Evolutionary conservation across 2,329 filamentous ascomycete species (phyloP), one percentile per base, ranked within the genome.

Genomic region (Fusarium sp.): DNA sequence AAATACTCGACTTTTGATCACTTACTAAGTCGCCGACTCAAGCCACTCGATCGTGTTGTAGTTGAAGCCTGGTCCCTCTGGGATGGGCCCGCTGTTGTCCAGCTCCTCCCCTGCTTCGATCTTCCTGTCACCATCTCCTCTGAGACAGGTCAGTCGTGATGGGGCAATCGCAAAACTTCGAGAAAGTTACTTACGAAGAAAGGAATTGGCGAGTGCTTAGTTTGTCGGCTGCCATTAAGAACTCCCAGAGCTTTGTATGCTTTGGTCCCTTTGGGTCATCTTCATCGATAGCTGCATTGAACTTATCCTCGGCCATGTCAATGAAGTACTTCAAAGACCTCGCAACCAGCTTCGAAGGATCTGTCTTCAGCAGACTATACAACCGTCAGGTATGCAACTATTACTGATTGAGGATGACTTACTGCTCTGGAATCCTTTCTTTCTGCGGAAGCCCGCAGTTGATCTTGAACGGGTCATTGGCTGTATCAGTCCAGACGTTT

Each of bases 1-100:
- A 1, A n/a, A 27, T 8, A 8, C 2, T 47, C 15, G 43, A n/a
- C 12, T 20, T n/a, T 2, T 3, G 8, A 4, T 6, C 3, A 56
- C 72, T 66, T 32, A 72, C 72, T 59, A 70, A 5, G 59, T 74
- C 9, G 50, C 59, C 4, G 73, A 69, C 45, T 75, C 73, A 3
- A 72, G 38, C 73, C 73, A 75, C 14, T 75, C 61, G 8, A 75
- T 75, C 0, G 68, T 75, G 57, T 73, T 71, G 32, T 61, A 73
- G 44, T 73, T 75, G 43, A 27, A 71, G 0, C 43, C 53, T 3
- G 59, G 59, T 0, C 66, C 68, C 0, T 38, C 4, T 7, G 67
- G 60, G 4, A 64, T 43, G 11, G 38, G 34, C 1, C 34, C 34
- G 9, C 10, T 38, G 10, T 44, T 44, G 25, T 16, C 30, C 38